A percentile compares a stretch with the other conserved stretches of the same genome.
Conservation (phyloP, 176 grass and related monocot species). For the Oryza glaberrima region DNA sequence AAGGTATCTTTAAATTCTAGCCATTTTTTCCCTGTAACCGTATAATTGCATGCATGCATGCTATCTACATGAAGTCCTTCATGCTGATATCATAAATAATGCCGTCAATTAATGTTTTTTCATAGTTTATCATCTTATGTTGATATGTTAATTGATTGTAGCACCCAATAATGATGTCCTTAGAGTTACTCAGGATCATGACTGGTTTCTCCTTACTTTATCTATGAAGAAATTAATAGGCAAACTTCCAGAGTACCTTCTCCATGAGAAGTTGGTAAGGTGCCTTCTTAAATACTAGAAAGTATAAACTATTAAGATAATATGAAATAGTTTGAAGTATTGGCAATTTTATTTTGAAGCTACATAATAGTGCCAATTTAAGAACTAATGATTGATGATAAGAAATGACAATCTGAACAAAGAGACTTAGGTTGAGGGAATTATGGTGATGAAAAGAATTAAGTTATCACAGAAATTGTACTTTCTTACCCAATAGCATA, state of each 20-base stretch:
- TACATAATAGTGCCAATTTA: slow-evolving; percentile 14
- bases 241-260: slow-evolving; percentile 11
- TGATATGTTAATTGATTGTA: slow-evolving; percentile 15
- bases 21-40: neutral
- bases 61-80: neutral
- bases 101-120: neutral
- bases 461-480: slow-evolving; percentile 44
- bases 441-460: slow-evolving; percentile 34
- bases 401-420: slow-evolving; percentile 34
- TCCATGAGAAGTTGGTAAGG: slow-evolving; percentile 1
- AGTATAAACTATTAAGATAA: slow-evolving; percentile 27
- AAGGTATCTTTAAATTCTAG: neutral
- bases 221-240: slow-evolving; percentile 5
- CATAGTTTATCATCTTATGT: slow-evolving; percentile 27
- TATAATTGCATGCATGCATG: slow-evolving; percentile 22
- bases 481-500: slow-evolving; percentile 65
- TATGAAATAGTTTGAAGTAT: neutral
- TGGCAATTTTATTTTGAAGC: slow-evolving; percentile 34
- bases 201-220: slow-evolving; percentile 7
- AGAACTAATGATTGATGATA: slow-evolving; percentile 3
- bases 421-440: slow-evolving; percentile 33
- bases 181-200: neutral
- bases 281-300: slow-evolving; percentile 24
- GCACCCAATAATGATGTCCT: neutral
- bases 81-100: slow-evolving; percentile 26